A percentile compares a stretch with the other conserved stretches of the same genome.
Evolutionary conservation across 208 protist species (phyloP).

Genomic region (Naegleria gruberi): DNA sequence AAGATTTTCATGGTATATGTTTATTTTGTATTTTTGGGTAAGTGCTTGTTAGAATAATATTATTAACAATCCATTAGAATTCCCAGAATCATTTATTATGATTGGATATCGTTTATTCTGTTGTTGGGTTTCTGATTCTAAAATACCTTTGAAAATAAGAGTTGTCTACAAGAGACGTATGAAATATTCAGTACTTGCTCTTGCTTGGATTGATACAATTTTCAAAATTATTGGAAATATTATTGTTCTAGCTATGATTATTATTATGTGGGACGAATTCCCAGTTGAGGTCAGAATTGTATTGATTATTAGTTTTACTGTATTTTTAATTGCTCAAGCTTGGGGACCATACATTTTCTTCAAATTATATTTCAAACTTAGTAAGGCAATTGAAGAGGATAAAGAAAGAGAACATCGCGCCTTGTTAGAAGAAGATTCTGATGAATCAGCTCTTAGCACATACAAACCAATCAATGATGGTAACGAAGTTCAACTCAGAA

Average conservation of each 20-base stretch:
- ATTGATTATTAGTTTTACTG: not conserved
- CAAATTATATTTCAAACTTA: not conserved
- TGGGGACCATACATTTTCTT: not conserved
- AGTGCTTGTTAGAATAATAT: no score
- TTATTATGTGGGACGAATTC: not conserved
- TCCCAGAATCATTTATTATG: not conserved
- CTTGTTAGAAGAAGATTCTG: not conserved
- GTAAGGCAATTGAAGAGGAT: not conserved
- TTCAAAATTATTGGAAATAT: not conserved
- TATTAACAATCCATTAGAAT: not conserved
- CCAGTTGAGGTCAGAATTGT: not conserved
- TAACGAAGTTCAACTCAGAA: not conserved
- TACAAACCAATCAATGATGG: not conserved
- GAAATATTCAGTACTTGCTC: not conserved
- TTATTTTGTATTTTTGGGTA: not conserved
- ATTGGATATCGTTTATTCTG: not conserved
- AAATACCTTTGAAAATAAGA: not conserved
- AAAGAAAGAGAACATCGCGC: not conserved
- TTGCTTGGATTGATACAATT: not conserved
- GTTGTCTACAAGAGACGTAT: not conserved
- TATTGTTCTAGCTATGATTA: not conserved
- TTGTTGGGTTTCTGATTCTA: not conserved
- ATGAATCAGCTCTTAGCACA: not conserved
- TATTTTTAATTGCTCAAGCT: slow-evolving; percentile 9
- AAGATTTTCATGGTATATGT: slow-evolving; percentile 2